These are phyloP conservation scores for Serendipita sp. DNA, from an alignment of 1,284 basidiomycete species.

Conservation along the genomic window DNA sequence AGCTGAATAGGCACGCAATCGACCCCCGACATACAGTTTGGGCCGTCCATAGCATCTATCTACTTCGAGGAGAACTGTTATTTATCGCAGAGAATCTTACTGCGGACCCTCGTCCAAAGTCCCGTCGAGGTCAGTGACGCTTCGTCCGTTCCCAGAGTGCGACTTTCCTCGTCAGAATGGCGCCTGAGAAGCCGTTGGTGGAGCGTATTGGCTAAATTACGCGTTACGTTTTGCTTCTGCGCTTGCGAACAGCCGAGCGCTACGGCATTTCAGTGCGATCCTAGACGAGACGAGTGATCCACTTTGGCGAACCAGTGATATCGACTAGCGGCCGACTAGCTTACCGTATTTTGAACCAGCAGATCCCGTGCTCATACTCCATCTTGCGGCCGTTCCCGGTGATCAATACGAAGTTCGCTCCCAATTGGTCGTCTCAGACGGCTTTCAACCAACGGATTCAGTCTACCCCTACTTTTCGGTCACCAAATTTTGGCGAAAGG, in stretches of 20 bases:
- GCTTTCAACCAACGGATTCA: conserved; percentile 4
- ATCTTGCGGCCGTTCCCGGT: background rate
- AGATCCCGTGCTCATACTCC: conserved; percentile 6
- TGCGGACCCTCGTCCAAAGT: background rate
- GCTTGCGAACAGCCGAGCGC: background rate
- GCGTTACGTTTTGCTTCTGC: background rate
- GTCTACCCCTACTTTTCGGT: conserved; percentile 5
- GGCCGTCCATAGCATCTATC: background rate
- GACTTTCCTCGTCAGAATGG: background rate
- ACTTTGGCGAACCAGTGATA: background rate
- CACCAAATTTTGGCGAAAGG: conserved; percentile 6
- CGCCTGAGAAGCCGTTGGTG: no score
- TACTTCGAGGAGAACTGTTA: background rate
- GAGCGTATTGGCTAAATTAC: background rate
- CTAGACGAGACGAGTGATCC: background rate
- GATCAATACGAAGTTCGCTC: background rate
- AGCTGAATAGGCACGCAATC: background rate
- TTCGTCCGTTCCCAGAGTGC: background rate
- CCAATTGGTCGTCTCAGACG: conserved; percentile 5
- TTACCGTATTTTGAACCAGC: background rate
- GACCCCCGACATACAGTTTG: background rate
- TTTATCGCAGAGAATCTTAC: conserved; percentile 5
- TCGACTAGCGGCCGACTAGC: background rate
- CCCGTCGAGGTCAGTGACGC: background rate
- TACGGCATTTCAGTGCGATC: background rate